Evolutionary conservation across 2,329 filamentous ascomycete species (phyloP).

Genomic region (Curvularia verruculosa): DNA sequence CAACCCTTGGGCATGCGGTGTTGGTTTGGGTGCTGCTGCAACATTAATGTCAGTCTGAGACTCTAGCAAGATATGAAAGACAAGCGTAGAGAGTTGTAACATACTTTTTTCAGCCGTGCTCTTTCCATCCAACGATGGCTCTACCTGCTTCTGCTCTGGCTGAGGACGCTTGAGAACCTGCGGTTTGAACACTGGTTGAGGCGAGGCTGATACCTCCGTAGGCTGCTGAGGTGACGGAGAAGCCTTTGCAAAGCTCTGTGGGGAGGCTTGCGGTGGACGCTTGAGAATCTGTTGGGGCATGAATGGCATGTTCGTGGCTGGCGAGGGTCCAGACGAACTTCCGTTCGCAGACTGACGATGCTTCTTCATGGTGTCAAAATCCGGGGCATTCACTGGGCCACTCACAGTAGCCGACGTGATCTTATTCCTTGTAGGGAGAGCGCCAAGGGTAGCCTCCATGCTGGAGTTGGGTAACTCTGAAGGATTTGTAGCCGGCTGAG

Average conservation of each 20-base stretch:
- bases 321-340: conserved; percentile 39
- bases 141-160: conserved; percentile 22
- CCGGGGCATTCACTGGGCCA: conserved; percentile 51
- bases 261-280: conserved; percentile 20
- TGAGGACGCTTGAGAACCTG: conserved; percentile 47
- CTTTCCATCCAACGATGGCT: not conserved
- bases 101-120: conserved; percentile 1
- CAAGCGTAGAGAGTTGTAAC: not conserved
- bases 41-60: not conserved
- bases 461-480: conserved; percentile 25
- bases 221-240: conserved; percentile 6
- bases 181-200: conserved; percentile 39
- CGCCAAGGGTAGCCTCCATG: conserved; percentile 28
- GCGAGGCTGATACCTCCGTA: conserved; percentile 16
- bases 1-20: conserved; percentile 29
- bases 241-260: conserved; percentile 14
- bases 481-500: conserved; percentile 27
- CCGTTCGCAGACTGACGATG: conserved; percentile 32
- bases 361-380: conserved; percentile 49
- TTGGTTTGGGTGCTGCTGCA: conserved; percentile 12
- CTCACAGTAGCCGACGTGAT: conserved; percentile 51
- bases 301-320: conserved; percentile 32
- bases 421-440: conserved; percentile 26
- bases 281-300: conserved; percentile 38
- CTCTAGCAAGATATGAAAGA: not conserved